A percentile compares a stretch with the other conserved stretches of the same genome.
Conservation (phyloP, 129 eudicot species). For the Glebionis coronaria region DNA sequence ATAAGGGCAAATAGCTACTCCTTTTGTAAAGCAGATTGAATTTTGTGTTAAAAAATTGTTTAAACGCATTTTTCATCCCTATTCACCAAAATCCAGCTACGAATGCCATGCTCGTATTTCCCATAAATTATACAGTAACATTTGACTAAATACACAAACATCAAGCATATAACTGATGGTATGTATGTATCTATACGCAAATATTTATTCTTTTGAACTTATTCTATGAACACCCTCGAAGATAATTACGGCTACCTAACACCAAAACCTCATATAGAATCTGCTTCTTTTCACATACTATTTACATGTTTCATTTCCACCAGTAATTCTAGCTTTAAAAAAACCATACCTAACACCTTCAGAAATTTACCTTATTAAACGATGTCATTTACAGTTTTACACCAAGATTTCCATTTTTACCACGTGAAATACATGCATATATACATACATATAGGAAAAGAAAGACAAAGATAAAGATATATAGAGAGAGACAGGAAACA, state of each 20-base stretch:
- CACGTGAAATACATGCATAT: not conserved
- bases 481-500: constrained; percentile 22
- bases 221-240: too few species aligned
- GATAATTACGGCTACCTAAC: too few species aligned
- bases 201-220: too few species aligned
- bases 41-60: too few species aligned
- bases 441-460: not conserved
- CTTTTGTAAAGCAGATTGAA: not conserved
- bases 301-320: not conserved
- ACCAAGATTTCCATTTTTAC: not conserved
- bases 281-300: not conserved
- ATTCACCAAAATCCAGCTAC: too few species aligned
- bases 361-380: not conserved
- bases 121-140: too few species aligned
- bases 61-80: too few species aligned
- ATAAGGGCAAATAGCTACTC: not conserved
- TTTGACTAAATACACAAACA: too few species aligned
- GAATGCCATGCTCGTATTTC: too few species aligned
- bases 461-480: constrained; percentile 3
- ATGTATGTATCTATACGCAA: too few species aligned
- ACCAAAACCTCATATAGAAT: too few species aligned
- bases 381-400: not conserved
- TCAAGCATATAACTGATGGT: too few species aligned
- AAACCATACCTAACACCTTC: not conserved
- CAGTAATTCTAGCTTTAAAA: not conserved